Base-by-base conservation (phyloP, 306 rosid genomes). In the Cotoneaster glaucophyllus region DNA sequence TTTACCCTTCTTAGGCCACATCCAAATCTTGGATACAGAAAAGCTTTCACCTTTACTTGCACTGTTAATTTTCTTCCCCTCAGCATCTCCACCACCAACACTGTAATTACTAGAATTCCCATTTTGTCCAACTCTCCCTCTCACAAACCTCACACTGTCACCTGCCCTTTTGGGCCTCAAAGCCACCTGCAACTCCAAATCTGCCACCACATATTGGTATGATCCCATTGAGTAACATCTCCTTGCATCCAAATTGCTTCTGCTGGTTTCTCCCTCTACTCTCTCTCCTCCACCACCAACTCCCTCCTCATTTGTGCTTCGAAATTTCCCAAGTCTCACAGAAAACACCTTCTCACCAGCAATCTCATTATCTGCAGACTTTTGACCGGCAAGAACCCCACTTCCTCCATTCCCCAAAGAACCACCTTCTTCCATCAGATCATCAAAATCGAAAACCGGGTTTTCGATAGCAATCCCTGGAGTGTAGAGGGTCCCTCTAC, bases 171-270 rank as follows among this genome's bases (percentile, higher is more conserved):
- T 85, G 24, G 89, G 77, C 28, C 85, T 73, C 4, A 90, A 83
- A 62, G 96, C 91, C 68, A 93, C 97, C 74, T 82, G 85, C 80
- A 93, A 76, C 61, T 93, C 97, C 28, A 97, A 93, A 82, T 87
- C 94, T 79, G 86, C 90, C 76, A 90, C 97, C 57, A 93, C 91
- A 80, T 93, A 93, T 71, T 93, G 96, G 68, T 79, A 91, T 24
- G 98, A 93, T 34, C 98, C 98, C 98, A 93, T 88, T 78, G 98
- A 93, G 64, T 82, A 93, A 80, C 98, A 93, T 72, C 98, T 91
- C 74, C 98, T 93, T 25, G 77, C 97, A 85, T 88, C 93, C 84
- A 88, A 80, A 52, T 77, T 81, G 66, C 88, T 86, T 64, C 75
- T 87, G 80, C 96, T 91, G 11, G 92, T 88, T 77, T 88, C 97